A percentile compares a stretch with the other conserved stretches of the same genome.
phyloP scores from a whole-genome alignment of 345 rosid genomes.

The Geranium rotundifolium region DNA sequence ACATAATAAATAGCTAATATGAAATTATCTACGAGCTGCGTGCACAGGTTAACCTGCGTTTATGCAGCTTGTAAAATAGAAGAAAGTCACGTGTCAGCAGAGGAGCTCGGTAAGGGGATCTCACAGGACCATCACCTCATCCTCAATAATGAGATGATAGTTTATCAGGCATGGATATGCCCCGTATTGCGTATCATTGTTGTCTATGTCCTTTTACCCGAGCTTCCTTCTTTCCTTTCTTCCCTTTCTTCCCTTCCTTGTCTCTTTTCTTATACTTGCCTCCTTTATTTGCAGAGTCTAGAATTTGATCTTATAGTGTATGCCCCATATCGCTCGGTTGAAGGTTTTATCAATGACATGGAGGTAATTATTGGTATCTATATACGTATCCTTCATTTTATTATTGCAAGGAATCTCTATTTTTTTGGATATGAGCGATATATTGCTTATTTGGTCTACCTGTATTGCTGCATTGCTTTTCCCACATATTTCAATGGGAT shows the following conservation, averaged over 20 bases:
- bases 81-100: constrained; percentile 97
- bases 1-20: not conserved
- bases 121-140: constrained; percentile 94
- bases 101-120: constrained; percentile 98
- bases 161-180: constrained; percentile 63
- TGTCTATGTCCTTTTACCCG: too few species aligned
- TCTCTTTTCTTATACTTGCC: constrained; percentile 5
- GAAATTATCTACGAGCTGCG: constrained; percentile 6
- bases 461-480: not conserved
- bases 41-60: constrained; percentile 84
- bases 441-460: not conserved
- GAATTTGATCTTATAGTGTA: constrained; percentile 92
- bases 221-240: not conserved
- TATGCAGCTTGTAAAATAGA: constrained; percentile 95
- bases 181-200: not conserved
- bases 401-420: not conserved
- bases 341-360: constrained; percentile 76
- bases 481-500: not conserved
- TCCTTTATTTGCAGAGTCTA: constrained; percentile 57
- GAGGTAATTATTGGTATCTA: constrained; percentile 37
- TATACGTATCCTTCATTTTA: not conserved
- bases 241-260: too few species aligned
- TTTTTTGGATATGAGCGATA: not conserved
- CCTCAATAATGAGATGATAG: constrained; percentile 95
- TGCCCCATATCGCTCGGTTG: constrained; percentile 86